Conservation (phyloP, 768 basidiomycete genomes). For the Russula virescens region DNA sequence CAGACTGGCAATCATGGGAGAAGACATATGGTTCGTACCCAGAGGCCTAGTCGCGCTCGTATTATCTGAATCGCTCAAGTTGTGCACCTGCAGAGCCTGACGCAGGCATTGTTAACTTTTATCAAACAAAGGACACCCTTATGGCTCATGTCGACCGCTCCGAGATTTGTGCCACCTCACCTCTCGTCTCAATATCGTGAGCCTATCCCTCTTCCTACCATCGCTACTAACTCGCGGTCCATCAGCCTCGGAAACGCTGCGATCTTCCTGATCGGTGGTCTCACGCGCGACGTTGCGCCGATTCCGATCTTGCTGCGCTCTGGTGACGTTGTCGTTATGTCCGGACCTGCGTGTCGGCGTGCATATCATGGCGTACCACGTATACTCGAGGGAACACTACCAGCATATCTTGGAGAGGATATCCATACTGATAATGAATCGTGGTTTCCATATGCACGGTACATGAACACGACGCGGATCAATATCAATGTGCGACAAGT, state of each 20-base stretch:
- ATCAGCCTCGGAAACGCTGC: slow-evolving; percentile 81
- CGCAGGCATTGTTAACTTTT: slow-evolving; percentile 96
- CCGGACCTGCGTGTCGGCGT: slow-evolving; percentile 74
- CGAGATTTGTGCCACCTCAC: slow-evolving; percentile 87
- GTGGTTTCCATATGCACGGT: slow-evolving; percentile 60
- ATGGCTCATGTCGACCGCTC: slow-evolving; percentile 99
- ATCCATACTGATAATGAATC: slow-evolving; percentile 29
- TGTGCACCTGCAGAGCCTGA: slow-evolving; percentile 63
- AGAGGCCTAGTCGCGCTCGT: neutral
- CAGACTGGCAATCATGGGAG: slow-evolving; percentile 70
- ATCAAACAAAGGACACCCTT: slow-evolving; percentile 85
- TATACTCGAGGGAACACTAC: slow-evolving; percentile 76
- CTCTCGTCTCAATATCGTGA: slow-evolving; percentile 91
- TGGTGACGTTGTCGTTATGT: slow-evolving; percentile 92
- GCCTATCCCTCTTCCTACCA: slow-evolving; percentile 27
- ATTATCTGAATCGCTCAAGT: neutral
- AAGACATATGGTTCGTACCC: slow-evolving; percentile 63
- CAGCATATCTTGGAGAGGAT: slow-evolving; percentile 44
- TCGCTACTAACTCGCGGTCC: neutral
- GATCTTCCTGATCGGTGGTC: slow-evolving; percentile 84
- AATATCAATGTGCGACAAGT: slow-evolving; percentile 93
- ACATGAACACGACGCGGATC: slow-evolving; percentile 65
- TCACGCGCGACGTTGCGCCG: slow-evolving; percentile 71
- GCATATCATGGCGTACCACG: slow-evolving; percentile 94
- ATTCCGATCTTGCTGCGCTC: slow-evolving; percentile 81